Conservation (phyloP, 352 stramenopile species). For the Lagenidium sp. region DNA sequence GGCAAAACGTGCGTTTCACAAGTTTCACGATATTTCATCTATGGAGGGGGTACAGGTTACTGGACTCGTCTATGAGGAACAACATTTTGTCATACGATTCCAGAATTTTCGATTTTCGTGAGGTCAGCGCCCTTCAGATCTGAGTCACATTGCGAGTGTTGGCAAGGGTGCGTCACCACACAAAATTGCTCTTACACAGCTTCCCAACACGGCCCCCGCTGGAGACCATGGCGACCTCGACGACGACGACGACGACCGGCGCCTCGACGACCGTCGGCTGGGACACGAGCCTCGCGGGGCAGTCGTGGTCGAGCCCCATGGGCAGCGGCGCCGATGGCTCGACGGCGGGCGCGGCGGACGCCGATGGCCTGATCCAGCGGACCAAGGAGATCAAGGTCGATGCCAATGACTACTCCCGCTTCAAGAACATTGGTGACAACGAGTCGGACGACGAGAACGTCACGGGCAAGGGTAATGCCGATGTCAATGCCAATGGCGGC, state of each 20-base stretch:
- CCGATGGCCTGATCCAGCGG: slow-evolving; percentile 47
- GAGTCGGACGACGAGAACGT: slow-evolving; percentile 25
- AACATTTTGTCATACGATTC: too few relatives aligned
- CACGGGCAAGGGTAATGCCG: slow-evolving; percentile 9
- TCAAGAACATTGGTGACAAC: slow-evolving; percentile 57
- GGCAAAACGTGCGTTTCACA: too few relatives aligned
- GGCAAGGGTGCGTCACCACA: too few relatives aligned
- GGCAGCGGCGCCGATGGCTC: background rate
- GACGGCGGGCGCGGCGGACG: slow-evolving; percentile 10
- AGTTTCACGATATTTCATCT: too few relatives aligned
- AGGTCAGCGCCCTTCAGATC: too few relatives aligned
- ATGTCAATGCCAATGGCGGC: background rate
- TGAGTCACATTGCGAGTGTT: background rate
- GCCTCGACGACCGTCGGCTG: slow-evolving; percentile 39
- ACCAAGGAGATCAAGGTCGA: slow-evolving; percentile 58
- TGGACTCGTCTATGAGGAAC: too few relatives aligned
- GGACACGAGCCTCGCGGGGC: slow-evolving; percentile 27
- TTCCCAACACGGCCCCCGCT: too few relatives aligned
- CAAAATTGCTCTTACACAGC: too few relatives aligned
- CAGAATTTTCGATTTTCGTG: background rate
- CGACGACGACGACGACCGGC: slow-evolving; percentile 9
- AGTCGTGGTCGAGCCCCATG: slow-evolving; percentile 14
- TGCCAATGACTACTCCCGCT: slow-evolving; percentile 83
- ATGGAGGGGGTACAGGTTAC: too few relatives aligned
- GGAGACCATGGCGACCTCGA: background rate